Conservation (phyloP, 2,329 filamentous ascomycete species). For the Incumbomyces delicatus region DNA sequence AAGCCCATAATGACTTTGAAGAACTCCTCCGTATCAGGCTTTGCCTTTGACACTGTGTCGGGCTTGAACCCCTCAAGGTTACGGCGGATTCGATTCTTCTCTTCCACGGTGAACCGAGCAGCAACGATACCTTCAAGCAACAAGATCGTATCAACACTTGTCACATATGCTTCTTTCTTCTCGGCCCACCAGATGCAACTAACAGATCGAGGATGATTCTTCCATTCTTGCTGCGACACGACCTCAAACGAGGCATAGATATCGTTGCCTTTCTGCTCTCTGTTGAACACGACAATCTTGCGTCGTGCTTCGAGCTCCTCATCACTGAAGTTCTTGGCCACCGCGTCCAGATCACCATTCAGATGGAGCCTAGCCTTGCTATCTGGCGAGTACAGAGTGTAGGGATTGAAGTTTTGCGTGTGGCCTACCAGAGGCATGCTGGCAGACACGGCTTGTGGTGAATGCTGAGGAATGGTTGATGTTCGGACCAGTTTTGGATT, state of each 20-base stretch:
- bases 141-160: slow-evolving; percentile 92
- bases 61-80: slow-evolving; percentile 94
- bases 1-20: slow-evolving; percentile 99
- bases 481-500: slow-evolving; percentile 58
- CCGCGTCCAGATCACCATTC: slow-evolving; percentile 70
- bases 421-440: slow-evolving; percentile 36
- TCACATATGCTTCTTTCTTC: slow-evolving; percentile 83
- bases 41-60: slow-evolving; percentile 84
- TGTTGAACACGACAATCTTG: slow-evolving; percentile 78
- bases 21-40: slow-evolving; percentile 86
- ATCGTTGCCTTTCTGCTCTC: slow-evolving; percentile 70
- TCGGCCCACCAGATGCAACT: slow-evolving; percentile 97
- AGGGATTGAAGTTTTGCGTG: slow-evolving; percentile 54
- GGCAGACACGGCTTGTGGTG: slow-evolving; percentile 37
- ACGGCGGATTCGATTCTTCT: slow-evolving; percentile 94
- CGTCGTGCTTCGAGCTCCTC: slow-evolving; percentile 73
- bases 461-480: slow-evolving; percentile 53
- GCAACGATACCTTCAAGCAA: slow-evolving; percentile 86
- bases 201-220: slow-evolving; percentile 79
- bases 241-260: slow-evolving; percentile 72
- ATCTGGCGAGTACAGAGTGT: slow-evolving; percentile 58
- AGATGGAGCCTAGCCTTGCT: slow-evolving; percentile 79
- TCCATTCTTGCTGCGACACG: slow-evolving; percentile 67
- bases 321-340: slow-evolving; percentile 72
- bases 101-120: slow-evolving; percentile 82